phyloP scores from a whole-genome alignment of 2,329 filamentous ascomycete genomes.

The Ceratocystis smalleyi region DNA sequence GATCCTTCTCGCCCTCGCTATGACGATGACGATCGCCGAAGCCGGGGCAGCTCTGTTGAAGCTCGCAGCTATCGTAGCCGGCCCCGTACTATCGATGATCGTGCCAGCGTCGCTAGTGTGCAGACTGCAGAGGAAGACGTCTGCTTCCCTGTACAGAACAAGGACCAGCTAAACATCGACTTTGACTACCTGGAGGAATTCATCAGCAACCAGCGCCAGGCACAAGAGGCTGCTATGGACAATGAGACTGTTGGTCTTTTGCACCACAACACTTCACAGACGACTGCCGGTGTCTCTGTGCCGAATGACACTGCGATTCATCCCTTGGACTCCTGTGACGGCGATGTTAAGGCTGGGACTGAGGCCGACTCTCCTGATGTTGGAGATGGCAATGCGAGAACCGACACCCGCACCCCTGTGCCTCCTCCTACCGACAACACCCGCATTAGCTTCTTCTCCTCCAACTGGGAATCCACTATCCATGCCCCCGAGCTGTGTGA shows the following conservation, averaged over 20 bases:
- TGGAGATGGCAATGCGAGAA: constrained; percentile 24
- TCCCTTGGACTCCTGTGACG: neutral
- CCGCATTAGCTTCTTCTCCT: constrained; percentile 93
- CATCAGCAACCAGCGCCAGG: constrained; percentile 45
- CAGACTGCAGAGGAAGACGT: constrained; percentile 74
- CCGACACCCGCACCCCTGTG: constrained; percentile 19
- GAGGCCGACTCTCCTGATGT: constrained; percentile 23
- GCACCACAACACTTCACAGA: constrained; percentile 21
- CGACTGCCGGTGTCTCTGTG: constrained; percentile 22
- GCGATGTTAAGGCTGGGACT: constrained; percentile 20
- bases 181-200: constrained; percentile 92
- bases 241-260: constrained; percentile 16
- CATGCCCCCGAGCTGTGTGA: constrained; percentile 81
- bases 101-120: constrained; percentile 44
- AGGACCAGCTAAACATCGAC: constrained; percentile 71
- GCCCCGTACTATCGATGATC: constrained; percentile 45
- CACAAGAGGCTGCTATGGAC: constrained; percentile 20
- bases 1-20: constrained; percentile 30
- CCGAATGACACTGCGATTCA: neutral
- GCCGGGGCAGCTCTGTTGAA: constrained; percentile 11
- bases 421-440: constrained; percentile 43
- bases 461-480: constrained; percentile 82
- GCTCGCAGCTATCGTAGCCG: constrained; percentile 22
- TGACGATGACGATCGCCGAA: constrained; percentile 27
- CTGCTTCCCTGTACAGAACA: constrained; percentile 64